Percentiles rank a stretch among this genome's conserved stretches.
phyloP scores from a whole-genome alignment of 441 rosid species.

The Syzygium malaccense region DNA sequence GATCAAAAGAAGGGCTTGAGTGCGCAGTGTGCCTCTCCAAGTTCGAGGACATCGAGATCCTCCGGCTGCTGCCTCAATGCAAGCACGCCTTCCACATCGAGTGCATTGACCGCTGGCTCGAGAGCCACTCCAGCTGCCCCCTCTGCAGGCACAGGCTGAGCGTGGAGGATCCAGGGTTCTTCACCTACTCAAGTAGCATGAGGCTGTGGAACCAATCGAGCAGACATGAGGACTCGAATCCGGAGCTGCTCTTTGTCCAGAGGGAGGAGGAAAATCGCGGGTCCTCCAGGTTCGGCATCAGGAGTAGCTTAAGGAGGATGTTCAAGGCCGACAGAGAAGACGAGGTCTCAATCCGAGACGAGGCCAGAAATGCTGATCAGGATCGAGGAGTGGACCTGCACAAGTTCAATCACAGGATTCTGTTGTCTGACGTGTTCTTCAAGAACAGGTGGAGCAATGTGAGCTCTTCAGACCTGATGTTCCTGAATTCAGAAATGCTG shows the following conservation, averaged over 20 bases:
- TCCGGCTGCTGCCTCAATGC: conserved; percentile 49
- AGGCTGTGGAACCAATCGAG: conserved; percentile 43
- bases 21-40: conserved; percentile 55
- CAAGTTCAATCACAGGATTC: background rate
- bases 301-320: conserved; percentile 55
- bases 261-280: conserved; percentile 53
- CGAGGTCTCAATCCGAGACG: conserved; percentile 17
- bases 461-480: conserved; percentile 7
- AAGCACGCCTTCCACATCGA: conserved; percentile 56
- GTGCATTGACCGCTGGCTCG: conserved; percentile 67
- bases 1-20: conserved; percentile 51
- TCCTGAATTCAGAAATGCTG: conserved; percentile 7
- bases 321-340: conserved; percentile 26
- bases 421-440: background rate
- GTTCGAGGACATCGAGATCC: conserved; percentile 48
- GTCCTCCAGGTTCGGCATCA: conserved; percentile 62
- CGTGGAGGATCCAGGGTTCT: conserved; percentile 35
- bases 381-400: background rate
- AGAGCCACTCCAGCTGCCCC: conserved; percentile 56
- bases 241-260: conserved; percentile 55
- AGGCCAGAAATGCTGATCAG: background rate
- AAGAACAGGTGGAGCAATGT: conserved; percentile 13
- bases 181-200: conserved; percentile 45
- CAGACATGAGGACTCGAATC: conserved; percentile 29
- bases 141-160: conserved; percentile 48